Conservation (phyloP, 140 eudicot species). For the Ambrosia hybrid region DNA sequence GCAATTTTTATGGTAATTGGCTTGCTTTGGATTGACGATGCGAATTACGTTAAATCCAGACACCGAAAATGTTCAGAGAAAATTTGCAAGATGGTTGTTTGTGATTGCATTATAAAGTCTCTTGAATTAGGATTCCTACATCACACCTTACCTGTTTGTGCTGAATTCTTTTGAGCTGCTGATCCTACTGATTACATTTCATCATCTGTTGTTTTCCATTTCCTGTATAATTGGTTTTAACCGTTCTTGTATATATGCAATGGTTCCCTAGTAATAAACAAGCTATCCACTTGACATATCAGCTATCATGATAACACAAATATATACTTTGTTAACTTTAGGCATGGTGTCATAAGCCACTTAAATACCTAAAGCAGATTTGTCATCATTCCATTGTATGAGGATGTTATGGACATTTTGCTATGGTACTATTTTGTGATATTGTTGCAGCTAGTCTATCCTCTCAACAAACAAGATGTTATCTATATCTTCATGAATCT, state of each 20-base stretch:
- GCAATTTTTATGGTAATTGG: background rate
- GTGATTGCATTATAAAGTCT: slow-evolving; percentile 4
- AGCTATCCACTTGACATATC: slow-evolving; percentile 4
- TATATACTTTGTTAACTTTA: slow-evolving; percentile 7
- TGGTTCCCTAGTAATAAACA: background rate
- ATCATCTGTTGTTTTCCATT: background rate
- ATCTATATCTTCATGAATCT: background rate
- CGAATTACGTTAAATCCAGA: background rate
- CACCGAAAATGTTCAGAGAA: background rate
- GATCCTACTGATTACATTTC: background rate
- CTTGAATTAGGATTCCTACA: background rate
- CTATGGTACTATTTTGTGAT: slow-evolving; percentile 8
- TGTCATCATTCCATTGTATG: background rate
- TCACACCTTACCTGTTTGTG: background rate
- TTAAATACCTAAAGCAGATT: slow-evolving; percentile 12
- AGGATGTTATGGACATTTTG: slow-evolving; percentile 11
- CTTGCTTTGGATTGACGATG: background rate
- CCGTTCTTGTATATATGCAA: background rate
- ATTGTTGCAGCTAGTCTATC: background rate
- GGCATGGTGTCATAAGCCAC: slow-evolving; percentile 18
- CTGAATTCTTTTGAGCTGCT: background rate
- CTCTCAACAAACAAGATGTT: slow-evolving; percentile 4
- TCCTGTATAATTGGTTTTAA: background rate
- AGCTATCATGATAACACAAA: background rate
- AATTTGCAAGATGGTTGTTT: background rate